Evolutionary conservation across 768 basidiomycete genomes (phyloP), one percentile per base, ranked within the genome.

Genomic region (Agrocybe pediades): DNA sequence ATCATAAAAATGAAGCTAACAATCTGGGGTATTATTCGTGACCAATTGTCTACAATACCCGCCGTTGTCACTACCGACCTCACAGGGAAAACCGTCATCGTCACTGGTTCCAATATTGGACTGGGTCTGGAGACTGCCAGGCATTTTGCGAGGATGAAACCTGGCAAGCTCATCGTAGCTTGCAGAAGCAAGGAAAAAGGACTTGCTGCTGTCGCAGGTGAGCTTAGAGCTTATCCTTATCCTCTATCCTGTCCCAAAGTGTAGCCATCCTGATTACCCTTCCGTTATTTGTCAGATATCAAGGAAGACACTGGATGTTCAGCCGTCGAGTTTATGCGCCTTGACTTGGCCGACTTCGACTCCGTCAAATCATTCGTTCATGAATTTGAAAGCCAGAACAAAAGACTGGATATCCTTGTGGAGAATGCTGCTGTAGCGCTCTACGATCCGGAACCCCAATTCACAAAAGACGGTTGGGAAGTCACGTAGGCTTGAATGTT

Each of bases 21-120:
- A 6, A n/a, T 49, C 25, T 1, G 9, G 6, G 40, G 36, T 3
- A 11, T 47, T n/a, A 16, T 49, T 3, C 40, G 13, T 15, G 48
- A 49, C 19, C 48, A 49, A 23, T n/a, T 9, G 9, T 7, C 48
- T 4, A 49, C 46, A 1, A 51, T 68, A 9, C 68, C 70, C 6
- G 65, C 69, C 3, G 68, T 76, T 2, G 65, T 67, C 17, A 57
- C 61, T 2, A 68, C 60, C 0, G 73, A 79, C 53, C 65, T 83
- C 19, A 60, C 63, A 9, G 76, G 75, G 6, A 80, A 77, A 59
- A 79, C 77, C 3, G 70, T 83, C 17, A 51, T 83, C 17, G 72
- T 85, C 25, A 69, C 74, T 17, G 74, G 74, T 7, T 77, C 82
- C 3, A 85, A 85, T 55, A 70, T 71, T 21, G 84, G 80, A 1